Evolutionary conservation across 2,329 filamentous ascomycete genomes (phyloP), one percentile per base, ranked within the genome.

Genomic region (Domatiomyces catenatus): DNA sequence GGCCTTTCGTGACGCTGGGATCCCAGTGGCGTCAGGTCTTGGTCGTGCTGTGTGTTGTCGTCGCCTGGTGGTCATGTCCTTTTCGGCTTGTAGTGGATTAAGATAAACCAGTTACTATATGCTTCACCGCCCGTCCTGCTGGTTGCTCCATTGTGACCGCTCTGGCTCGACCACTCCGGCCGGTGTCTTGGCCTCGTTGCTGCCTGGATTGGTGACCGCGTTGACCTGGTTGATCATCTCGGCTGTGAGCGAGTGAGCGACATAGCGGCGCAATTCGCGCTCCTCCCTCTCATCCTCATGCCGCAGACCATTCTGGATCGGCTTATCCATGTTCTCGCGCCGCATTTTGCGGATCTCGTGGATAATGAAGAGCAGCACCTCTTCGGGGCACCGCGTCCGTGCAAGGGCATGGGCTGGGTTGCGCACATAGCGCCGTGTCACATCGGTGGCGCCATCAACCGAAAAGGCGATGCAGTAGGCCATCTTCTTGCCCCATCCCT

Each of bases 381-480:
- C 85, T 66, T 98, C 92, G 0, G 90, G 80, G 59, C 85, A 89
- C 59, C 81, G 79, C 58, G 75, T 86, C 56, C 92, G 82, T 55
- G 85, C 80, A n/a, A 77, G 72, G 32, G 85, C 82, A 59, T 85
- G 65, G n/a, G 63, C 57, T 18, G 75, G 71, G 53, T 67, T 69
- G 50, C 71, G 70, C 44, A 81, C 76, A 60, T 83, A 83, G 58
- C 79, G 75, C 44, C 79, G 72, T n/a, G 79, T 83, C 55, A 83
- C 79, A 62, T 83, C 79, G 60, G 75, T 78, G 53, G 77, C 78
- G 50, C 79, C 92, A 54, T 98, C 92, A 51, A 86, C 88, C 10
- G 88, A 94, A 65, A 98, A 98, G 48, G 90, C 92, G 54, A 98
- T 82, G 71, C 89, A 95, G 69, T 98, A 98, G 0, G 87, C 89